Base-by-base conservation (phyloP, 768 basidiomycete species). In the Tephrocybe sp. region DNA sequence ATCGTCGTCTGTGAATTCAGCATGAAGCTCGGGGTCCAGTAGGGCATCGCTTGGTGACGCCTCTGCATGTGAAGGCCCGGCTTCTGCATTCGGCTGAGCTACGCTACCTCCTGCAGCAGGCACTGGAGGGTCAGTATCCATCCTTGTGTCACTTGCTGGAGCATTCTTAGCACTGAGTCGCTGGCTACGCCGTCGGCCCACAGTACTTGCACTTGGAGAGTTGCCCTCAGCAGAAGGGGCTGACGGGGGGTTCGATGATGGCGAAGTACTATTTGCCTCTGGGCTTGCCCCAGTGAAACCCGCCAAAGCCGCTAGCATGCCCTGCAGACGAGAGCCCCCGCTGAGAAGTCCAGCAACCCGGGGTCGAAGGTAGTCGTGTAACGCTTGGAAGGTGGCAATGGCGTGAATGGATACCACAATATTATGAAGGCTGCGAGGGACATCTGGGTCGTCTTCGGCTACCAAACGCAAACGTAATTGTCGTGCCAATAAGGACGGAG, bases 391-490 rank as follows among this genome's bases (percentile, higher is more conserved):
- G 1, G 94, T 98, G 1, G 97, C 96, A 55, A 98, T 97, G 5
- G 95, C 96, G 64, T 98, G 96, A 54, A 98, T 98, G 6, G 95
- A 98, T 18, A 98, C 91, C 33, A 93, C 91, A 62, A 98, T 90
- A 58, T 92, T 94, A 62, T 88, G 88, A 28, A 91, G 73, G 63
- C 81, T 87, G 48, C 87, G 84, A 15, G 97, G 96, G 18, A 96
- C 81, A 58, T 94, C 93, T 0, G 89, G 83, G 28, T 90, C 91
- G 46, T 97, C 93, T 9, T 86, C 86, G 1, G 94, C 93, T n/a
- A 91, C 79, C 14, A 99, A 73, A 18, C 92, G 86, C 11, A 98
- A 81, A 9, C 94, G 88, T 39, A 99, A 73, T 60, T 96, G 94
- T 21, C 95, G 85, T 6, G 92, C 93, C n/a, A 98, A 80, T 54